These are phyloP conservation scores for Salinomyces thailandicus DNA, from an alignment of 2,329 filamentous ascomycete genomes.

Conservation along the genomic window DNA sequence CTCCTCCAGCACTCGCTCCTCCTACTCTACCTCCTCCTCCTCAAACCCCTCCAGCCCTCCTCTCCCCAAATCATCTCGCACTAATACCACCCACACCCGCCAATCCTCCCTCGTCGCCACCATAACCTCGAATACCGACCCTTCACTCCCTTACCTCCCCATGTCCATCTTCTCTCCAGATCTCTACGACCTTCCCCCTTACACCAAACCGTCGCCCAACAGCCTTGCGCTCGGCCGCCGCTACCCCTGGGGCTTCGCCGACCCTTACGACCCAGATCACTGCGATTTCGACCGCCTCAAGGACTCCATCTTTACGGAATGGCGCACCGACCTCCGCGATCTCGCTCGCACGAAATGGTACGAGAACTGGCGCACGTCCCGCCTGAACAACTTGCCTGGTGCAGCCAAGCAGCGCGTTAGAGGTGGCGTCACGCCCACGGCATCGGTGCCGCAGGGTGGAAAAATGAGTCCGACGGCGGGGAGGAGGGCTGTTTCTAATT, in stretches of 20 bases:
- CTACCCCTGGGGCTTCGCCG: constrained; percentile 95
- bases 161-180: constrained; percentile 92
- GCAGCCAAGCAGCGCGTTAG: constrained; percentile 17
- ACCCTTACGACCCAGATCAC: constrained; percentile 81
- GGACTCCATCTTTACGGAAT: constrained; percentile 86
- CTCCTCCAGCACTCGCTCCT: background rate
- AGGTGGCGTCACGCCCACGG: constrained; percentile 27
- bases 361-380: constrained; percentile 74
- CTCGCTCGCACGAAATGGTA: constrained; percentile 90
- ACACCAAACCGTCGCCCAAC: constrained; percentile 53
- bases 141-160: constrained; percentile 60
- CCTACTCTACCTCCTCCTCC: background rate
- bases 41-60: constrained; percentile 18
- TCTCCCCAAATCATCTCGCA: constrained; percentile 12
- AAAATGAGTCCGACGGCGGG: constrained; percentile 1
- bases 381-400: constrained; percentile 30
- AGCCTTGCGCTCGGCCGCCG: constrained; percentile 67
- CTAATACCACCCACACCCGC: constrained; percentile 28
- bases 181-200: constrained; percentile 58
- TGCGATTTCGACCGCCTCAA: constrained; percentile 89
- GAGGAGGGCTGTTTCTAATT: background rate
- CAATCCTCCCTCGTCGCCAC: constrained; percentile 31
- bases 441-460: constrained; percentile 24
- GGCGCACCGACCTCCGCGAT: constrained; percentile 82
- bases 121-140: constrained; percentile 25